Evolutionary conservation across 257 asterid species (phyloP).

Genomic region (Paraleonurus japonicus): DNA sequence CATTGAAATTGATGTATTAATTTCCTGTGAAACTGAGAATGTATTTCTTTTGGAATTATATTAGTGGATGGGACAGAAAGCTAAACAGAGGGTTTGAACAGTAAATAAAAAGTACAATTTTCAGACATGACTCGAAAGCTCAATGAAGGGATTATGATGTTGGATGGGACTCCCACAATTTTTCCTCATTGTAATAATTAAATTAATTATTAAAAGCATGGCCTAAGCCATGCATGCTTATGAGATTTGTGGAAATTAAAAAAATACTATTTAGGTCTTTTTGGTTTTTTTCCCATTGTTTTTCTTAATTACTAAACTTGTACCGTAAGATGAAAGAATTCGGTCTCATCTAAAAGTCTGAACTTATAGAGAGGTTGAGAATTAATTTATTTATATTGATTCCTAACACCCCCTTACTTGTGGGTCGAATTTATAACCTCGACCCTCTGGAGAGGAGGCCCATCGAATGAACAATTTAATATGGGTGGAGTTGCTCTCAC

Average conservation of each 20-base stretch:
- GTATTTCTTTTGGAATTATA: constrained; percentile 22
- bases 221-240: neutral
- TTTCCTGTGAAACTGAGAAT: neutral
- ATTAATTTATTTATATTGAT: no score
- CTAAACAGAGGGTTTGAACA: constrained; percentile 60
- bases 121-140: constrained; percentile 60
- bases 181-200: constrained; percentile 25
- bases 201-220: constrained; percentile 13
- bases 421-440: no score
- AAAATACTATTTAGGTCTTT: no score
- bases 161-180: constrained; percentile 38
- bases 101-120: constrained; percentile 41
- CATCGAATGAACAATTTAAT: no score
- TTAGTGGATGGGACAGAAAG: constrained; percentile 72
- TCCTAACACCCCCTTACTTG: no score
- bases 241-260: neutral
- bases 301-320: no score
- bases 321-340: no score
- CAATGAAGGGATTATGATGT: constrained; percentile 39
- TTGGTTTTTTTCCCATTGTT: no score
- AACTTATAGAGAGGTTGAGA: no score
- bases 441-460: no score
- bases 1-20: neutral
- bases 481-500: no score
- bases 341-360: no score